These are phyloP conservation scores for Solanum bukasovii DNA, from an alignment of 257 asterid genomes.

Conservation along the genomic window DNA sequence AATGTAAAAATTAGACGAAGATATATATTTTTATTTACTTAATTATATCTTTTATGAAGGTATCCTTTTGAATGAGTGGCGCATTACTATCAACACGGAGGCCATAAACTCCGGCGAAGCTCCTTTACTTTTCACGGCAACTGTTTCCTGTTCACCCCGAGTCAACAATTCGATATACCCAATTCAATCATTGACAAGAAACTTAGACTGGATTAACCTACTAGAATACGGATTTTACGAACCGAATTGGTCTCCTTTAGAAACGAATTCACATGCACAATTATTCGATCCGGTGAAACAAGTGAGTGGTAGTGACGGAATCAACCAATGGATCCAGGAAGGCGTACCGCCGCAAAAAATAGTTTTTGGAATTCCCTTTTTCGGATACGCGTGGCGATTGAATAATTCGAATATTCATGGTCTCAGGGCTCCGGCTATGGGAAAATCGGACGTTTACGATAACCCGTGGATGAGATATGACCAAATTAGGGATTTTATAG, in stretches of 20 bases:
- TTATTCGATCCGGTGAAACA: neutral
- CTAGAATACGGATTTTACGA: neutral
- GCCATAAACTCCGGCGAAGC: neutral
- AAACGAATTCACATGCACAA: neutral
- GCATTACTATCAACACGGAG: slow-evolving; percentile 22
- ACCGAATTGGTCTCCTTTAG: neutral
- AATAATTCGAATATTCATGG: neutral
- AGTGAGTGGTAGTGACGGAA: neutral
- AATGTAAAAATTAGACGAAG: neutral
- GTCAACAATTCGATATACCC: neutral
- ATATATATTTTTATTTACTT: neutral
- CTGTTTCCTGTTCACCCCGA: neutral
- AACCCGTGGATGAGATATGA: neutral
- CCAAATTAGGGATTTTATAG: neutral
- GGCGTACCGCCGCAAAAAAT: neutral
- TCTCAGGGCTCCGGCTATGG: neutral
- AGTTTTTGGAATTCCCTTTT: neutral
- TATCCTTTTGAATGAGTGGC: slow-evolving; percentile 27
- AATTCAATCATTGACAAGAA: neutral
- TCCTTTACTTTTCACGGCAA: neutral
- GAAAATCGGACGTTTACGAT: neutral
- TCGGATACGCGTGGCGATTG: neutral
- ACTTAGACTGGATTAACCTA: neutral
- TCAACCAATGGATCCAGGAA: neutral
- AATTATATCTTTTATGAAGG: neutral